Evolutionary conservation across 2,329 filamentous ascomycete species (phyloP), one percentile per base, ranked within the genome.

Genomic region (Hypoxylon sp.): DNA sequence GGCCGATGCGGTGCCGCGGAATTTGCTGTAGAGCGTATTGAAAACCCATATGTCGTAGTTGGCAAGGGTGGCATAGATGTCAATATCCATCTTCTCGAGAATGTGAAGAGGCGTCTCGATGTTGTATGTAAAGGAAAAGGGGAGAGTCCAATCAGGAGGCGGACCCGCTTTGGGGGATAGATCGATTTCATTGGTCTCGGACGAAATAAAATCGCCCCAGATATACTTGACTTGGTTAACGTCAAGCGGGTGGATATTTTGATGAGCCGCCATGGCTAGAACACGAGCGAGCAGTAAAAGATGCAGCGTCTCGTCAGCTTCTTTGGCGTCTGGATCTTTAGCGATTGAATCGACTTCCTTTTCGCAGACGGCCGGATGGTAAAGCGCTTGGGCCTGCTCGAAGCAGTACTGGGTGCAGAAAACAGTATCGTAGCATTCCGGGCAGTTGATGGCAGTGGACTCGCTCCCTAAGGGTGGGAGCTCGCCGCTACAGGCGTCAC

Each of bases 11-110:
- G 94, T 97, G 54, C 93, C 96, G 22, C 96, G 88, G 78, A 97
- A 97, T 77, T 98, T 98, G 69, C 92, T 89, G 77, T 95, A 97
- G 4, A 97, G 84, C 0, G 93, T 97, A 79, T 98, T 97, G 74
- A 97, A 86, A 14, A 97, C 85, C 92, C 92, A 96, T 5, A 91
- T 79, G 71, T 94, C 91, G 76, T 91, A 89, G 22, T 82, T 78
- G 7, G 79, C 78, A 3, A 89, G 77, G 0, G 79, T 80, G 12
- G 81, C 82, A 76, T 90, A 95, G 54, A 93, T 89, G 75, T 95
- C 90, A 59, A 95, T 83, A 70, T 93, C 91, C 90, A 96, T 93
- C 78, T 93, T 93, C 76, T 94, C 91, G 14, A 96, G 84, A 30
- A 95, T 84, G 74, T 94, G 91, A 4, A 95, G 83, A 0, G 92